Evolutionary conservation across 768 basidiomycete species (phyloP), one percentile per base, ranked within the genome.

Genomic region (Mycena belliarum): DNA sequence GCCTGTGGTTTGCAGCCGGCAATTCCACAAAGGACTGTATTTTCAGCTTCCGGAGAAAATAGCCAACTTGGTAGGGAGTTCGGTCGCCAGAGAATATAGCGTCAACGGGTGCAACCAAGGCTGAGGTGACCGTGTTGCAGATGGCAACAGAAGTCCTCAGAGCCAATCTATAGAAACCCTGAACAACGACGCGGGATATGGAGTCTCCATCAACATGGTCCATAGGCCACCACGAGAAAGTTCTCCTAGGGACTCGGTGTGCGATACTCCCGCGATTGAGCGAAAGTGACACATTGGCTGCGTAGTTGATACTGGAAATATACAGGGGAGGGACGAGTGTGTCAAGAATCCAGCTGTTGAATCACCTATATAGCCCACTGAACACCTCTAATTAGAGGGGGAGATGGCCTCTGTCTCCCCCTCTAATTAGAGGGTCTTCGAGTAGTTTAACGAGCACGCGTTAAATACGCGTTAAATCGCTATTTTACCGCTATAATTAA

Each of bases 291-390:
- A 37, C 43, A 7, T 3, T 45, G 28, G 53, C 49, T 26, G 50
- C 55, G n/a, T 44, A 7, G 6, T 41, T 15, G 23, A 66, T 55
- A 42, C 52, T 57, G 18, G 46, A 59, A 26, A 65, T 59, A 32
- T 65, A 66, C 1, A 66, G 46, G 15, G 58, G 52, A 10, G 66
- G 66, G 15, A 68, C 23, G 12, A 63, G 48, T 4, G 53, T 46
- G 11, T 56, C 42, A 4, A 69, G 55, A 35, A 69, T 57, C 68
- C 68, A 69, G 4, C 33, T 24, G 54, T 69, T 69, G n/a, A n/a
- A n/a, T n/a, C n/a, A n/a, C n/a, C n/a, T n/a, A n/a, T n/a, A n/a
- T n/a, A n/a, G n/a, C n/a, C n/a, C n/a, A n/a, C n/a, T n/a, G n/a
- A n/a, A n/a, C n/a, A n/a, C n/a, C n/a, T n/a, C n/a, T n/a, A n/a